Evolutionary conservation across 2,329 filamentous ascomycete species (phyloP).

Genomic region (Fusarium concolor): DNA sequence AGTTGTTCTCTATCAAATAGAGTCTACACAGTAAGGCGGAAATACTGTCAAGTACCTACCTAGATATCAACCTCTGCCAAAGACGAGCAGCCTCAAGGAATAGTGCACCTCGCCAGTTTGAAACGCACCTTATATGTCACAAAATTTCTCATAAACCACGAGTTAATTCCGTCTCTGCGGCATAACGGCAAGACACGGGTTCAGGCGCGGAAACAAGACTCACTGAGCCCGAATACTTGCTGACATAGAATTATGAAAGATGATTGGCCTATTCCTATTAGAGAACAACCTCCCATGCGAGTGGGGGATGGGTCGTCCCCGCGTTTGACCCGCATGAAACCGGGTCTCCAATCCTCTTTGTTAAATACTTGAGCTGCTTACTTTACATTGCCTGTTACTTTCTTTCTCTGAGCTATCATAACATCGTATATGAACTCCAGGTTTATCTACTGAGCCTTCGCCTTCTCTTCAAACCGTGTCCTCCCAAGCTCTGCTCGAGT

Average conservation of each 20-base stretch:
- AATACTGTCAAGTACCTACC: background rate
- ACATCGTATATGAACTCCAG: constrained; percentile 34
- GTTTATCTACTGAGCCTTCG: constrained; percentile 11
- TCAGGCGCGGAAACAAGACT: constrained; percentile 17
- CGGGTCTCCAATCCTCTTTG: constrained; percentile 18
- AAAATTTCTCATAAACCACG: background rate
- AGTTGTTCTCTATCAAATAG: background rate
- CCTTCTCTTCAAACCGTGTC: constrained; percentile 7
- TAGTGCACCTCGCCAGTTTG: too few relatives aligned
- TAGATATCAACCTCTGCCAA: background rate
- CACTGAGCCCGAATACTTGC: background rate
- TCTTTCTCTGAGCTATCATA: constrained; percentile 3
- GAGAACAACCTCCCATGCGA: constrained; percentile 8
- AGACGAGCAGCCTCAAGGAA: too few relatives aligned
- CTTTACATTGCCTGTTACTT: constrained; percentile 1
- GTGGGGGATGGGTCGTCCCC: constrained; percentile 10
- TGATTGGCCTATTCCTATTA: constrained; percentile 11
- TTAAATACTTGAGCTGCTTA: constrained; percentile 8
- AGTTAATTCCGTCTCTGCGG: background rate
- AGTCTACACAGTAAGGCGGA: background rate
- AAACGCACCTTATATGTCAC: background rate
- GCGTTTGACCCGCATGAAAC: constrained; percentile 35
- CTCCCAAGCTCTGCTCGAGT: background rate
- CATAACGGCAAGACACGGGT: constrained; percentile 17
- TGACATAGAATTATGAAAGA: constrained; percentile 6